These are phyloP conservation scores for Camellia lanceoleosa DNA, from an alignment of 148 eudicot genomes.

Conservation along the genomic window DNA sequence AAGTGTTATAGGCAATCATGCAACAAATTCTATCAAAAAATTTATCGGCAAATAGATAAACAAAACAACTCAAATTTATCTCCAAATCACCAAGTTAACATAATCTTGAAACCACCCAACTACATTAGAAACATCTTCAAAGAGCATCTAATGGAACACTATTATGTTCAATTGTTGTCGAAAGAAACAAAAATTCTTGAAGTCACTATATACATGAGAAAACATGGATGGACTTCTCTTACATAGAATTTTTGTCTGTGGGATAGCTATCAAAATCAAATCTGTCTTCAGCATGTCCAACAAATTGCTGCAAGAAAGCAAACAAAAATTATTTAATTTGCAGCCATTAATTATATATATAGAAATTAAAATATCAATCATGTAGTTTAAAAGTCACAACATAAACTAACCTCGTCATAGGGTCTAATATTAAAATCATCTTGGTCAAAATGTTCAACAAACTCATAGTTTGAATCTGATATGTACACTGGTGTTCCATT, in stretches of 20 bases:
- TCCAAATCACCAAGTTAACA: too few relatives aligned
- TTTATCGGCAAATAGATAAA: too few relatives aligned
- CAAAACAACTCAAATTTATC: too few relatives aligned
- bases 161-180: too few relatives aligned
- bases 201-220: not conserved
- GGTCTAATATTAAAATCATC: not conserved
- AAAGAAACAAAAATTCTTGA: not conserved
- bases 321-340: not conserved
- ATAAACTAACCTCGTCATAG: conserved; percentile 4
- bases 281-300: not conserved
- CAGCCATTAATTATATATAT: not conserved
- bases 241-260: not conserved
- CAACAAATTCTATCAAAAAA: too few relatives aligned
- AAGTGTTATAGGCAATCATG: too few relatives aligned
- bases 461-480: not conserved
- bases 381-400: too few relatives aligned
- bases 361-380: not conserved
- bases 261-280: not conserved
- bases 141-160: too few relatives aligned
- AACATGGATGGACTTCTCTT: not conserved
- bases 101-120: too few relatives aligned
- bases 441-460: not conserved
- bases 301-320: not conserved
- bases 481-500: not conserved
- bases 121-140: too few relatives aligned